These are phyloP conservation scores for Phyllosticta citribraziliensis DNA, from an alignment of 2,329 filamentous ascomycete genomes.

Conservation along the genomic window DNA sequence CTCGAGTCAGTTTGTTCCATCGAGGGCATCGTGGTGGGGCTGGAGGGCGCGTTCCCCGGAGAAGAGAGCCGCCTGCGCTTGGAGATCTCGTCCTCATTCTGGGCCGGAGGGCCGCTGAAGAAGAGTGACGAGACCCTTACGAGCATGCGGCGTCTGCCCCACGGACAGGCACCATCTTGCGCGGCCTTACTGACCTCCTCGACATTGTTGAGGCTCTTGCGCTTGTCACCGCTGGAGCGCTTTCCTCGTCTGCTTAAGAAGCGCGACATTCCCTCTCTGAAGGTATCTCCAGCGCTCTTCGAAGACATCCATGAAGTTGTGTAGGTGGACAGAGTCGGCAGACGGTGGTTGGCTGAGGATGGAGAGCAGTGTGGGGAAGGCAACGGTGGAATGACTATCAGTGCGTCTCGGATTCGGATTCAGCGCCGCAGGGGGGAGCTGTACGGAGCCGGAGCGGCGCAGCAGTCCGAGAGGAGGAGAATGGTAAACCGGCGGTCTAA, in stretches of 20 bases:
- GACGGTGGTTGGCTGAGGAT: neutral
- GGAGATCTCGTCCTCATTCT: neutral
- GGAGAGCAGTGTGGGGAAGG: constrained; percentile 9
- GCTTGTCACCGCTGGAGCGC: constrained; percentile 24
- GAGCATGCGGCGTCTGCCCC: constrained; percentile 2
- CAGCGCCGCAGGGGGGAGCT: neutral
- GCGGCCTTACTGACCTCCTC: constrained; percentile 7
- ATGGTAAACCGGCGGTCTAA: neutral
- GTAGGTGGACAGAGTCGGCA: neutral
- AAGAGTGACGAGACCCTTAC: constrained; percentile 2
- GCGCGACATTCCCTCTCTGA: constrained; percentile 45
- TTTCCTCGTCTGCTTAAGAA: constrained; percentile 64
- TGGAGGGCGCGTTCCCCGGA: neutral
- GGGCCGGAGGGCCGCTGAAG: neutral
- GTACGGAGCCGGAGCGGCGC: neutral
- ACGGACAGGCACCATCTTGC: neutral
- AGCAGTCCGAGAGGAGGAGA: neutral
- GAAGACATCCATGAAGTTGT: constrained; percentile 14
- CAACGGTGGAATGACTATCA: neutral
- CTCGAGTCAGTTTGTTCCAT: neutral
- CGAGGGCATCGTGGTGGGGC: neutral
- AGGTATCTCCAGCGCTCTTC: constrained; percentile 18
- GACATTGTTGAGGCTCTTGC: constrained; percentile 12
- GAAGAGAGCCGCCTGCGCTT: neutral
- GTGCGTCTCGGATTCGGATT: neutral